These are phyloP conservation scores for Saccharomycopsis babjevae DNA, from an alignment of 805 yeast species.

Conservation along the genomic window DNA sequence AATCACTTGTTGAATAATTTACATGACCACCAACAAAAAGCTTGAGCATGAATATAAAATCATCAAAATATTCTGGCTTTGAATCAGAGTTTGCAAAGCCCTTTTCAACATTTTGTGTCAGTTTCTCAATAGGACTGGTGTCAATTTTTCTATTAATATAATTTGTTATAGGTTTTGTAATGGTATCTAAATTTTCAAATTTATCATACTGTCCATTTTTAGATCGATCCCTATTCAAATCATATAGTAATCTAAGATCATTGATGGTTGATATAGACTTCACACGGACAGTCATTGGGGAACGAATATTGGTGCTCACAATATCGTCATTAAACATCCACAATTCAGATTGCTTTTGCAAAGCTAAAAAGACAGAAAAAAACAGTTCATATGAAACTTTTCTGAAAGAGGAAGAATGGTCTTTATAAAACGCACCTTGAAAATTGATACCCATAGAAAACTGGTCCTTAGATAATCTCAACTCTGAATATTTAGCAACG, in stretches of 20 bases:
- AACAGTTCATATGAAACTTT: background rate
- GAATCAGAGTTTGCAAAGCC: background rate
- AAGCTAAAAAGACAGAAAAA: slow-evolving; percentile 5
- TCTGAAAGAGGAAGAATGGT: background rate
- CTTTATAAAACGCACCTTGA: background rate
- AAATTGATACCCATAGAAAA: background rate
- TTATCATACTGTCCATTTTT: background rate
- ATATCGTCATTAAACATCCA: slow-evolving; percentile 4
- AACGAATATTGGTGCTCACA: background rate
- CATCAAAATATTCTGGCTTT: slow-evolving; percentile 26
- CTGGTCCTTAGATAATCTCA: background rate
- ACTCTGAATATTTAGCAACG: background rate
- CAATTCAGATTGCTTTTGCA: slow-evolving; percentile 8
- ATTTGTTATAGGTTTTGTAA: background rate
- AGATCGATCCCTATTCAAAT: background rate
- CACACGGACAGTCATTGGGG: slow-evolving; percentile 6
- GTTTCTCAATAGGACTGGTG: background rate
- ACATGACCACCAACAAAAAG: slow-evolving; percentile 49
- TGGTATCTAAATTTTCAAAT: background rate
- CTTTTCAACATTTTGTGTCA: background rate
- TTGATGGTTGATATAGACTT: slow-evolving; percentile 1
- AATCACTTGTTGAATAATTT: slow-evolving; percentile 32
- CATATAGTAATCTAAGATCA: background rate
- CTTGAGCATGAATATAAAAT: slow-evolving; percentile 37
- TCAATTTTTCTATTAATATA: slow-evolving; percentile 3